Conservation (phyloP, 768 basidiomycete species). For the Phaffia tasmanica region DNA sequence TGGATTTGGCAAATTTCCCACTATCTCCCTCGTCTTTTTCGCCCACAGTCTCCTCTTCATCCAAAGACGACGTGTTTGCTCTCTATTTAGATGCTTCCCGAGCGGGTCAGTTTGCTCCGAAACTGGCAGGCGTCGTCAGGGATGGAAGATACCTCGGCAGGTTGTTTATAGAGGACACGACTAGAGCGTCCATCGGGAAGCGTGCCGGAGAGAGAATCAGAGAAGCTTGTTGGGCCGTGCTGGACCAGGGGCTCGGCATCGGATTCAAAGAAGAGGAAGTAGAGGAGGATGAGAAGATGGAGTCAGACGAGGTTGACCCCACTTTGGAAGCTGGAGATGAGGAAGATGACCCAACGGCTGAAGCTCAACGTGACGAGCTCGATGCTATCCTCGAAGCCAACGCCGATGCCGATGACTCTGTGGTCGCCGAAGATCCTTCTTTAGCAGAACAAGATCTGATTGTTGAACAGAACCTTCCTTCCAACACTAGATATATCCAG, state of each 20-base stretch:
- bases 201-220: constrained; percentile 13
- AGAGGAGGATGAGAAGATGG: neutral
- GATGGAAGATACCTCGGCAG: constrained; percentile 17
- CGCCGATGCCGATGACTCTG: neutral
- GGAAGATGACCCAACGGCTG: neutral
- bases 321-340: neutral
- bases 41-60: neutral
- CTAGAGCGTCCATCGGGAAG: constrained; percentile 6
- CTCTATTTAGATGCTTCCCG: constrained; percentile 7
- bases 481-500: neutral
- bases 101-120: constrained; percentile 14
- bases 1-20: neutral
- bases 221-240: constrained; percentile 15
- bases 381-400: neutral
- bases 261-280: constrained; percentile 9
- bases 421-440: no score
- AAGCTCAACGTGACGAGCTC: no score
- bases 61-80: constrained; percentile 4
- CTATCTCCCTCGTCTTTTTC: constrained; percentile 2
- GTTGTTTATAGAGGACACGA: constrained; percentile 19
- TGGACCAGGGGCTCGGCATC: constrained; percentile 12
- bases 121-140: constrained; percentile 14
- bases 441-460: neutral
- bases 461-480: no score
- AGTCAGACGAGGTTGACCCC: neutral